phyloP scores from a whole-genome alignment of 352 stramenopile species.

The Albugo laibachii region DNA sequence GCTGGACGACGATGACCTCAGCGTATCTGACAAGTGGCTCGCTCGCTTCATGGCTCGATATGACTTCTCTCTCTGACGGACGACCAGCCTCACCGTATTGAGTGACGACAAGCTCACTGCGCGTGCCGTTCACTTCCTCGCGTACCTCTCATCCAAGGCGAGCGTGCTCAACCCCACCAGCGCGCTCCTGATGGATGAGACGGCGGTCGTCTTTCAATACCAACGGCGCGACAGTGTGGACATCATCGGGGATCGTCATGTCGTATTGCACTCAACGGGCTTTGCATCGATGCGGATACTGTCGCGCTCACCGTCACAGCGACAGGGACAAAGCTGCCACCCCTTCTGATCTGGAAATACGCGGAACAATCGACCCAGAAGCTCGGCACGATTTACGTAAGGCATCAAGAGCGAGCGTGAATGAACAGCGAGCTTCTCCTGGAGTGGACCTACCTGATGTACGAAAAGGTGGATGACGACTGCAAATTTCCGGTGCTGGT shows the following conservation, averaged over 20 bases:
- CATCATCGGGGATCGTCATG: slow-evolving; percentile 6
- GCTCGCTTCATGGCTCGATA: slow-evolving; percentile 12
- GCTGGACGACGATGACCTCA: slow-evolving; percentile 1
- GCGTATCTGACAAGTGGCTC: slow-evolving; percentile 10
- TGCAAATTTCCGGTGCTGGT: no score
- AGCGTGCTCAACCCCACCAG: slow-evolving; percentile 5
- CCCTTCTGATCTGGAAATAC: slow-evolving; percentile 6
- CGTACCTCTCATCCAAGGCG: slow-evolving; percentile 6
- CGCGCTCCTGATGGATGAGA: slow-evolving; percentile 12
- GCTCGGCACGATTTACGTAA: no score
- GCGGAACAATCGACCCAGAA: no score
- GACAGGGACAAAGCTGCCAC: slow-evolving; percentile 3
- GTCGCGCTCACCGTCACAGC: slow-evolving; percentile 5
- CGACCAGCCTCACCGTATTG: no score
- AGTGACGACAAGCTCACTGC: no score
- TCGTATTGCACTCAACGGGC: slow-evolving; percentile 9
- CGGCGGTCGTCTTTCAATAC: slow-evolving; percentile 13
- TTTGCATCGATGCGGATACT: slow-evolving; percentile 12
- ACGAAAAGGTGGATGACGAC: no score
- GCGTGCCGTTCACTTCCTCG: no score
- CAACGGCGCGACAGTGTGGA: slow-evolving; percentile 6
- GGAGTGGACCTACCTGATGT: no score
- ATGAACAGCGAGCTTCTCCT: no score
- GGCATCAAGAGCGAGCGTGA: no score
- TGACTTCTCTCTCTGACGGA: slow-evolving; percentile 8